A percentile compares a stretch with the other conserved stretches of the same genome.
Conservation (phyloP, 176 grass and related monocot species). For the Oryza longistaminata region DNA sequence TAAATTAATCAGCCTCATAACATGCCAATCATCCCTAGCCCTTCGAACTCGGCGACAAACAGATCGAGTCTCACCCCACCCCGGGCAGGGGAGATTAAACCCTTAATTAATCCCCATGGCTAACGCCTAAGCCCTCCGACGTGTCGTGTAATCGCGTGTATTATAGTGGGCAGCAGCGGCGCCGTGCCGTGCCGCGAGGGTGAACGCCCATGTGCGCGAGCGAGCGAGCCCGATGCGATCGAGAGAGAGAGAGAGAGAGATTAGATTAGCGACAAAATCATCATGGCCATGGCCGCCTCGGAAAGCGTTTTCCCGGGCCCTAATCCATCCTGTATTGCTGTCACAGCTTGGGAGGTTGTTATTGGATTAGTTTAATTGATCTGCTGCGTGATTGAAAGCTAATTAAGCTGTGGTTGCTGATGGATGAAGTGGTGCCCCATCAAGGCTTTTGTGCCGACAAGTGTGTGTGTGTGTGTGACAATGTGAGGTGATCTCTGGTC, state of each 20-base stretch:
- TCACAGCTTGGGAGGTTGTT: background rate
- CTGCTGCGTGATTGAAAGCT: too few relatives aligned
- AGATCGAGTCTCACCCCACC: background rate
- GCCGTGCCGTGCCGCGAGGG: background rate
- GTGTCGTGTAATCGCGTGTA: background rate
- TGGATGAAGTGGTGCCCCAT: background rate
- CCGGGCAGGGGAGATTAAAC: background rate
- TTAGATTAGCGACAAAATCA: constrained; percentile 1
- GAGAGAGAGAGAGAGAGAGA: background rate
- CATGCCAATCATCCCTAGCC: background rate
- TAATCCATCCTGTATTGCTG: background rate
- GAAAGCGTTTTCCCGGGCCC: background rate
- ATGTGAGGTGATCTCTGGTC: background rate
- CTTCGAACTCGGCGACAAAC: background rate
- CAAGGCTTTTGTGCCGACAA: background rate
- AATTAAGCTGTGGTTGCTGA: too few relatives aligned
- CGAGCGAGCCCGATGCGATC: background rate
- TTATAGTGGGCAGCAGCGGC: background rate
- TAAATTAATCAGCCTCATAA: background rate
- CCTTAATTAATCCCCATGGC: background rate
- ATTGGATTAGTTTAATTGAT: background rate
- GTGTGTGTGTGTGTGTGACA: background rate
- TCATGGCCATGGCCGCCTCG: background rate
- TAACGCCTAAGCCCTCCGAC: background rate
- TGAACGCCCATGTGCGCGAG: background rate